Percentiles rank a stretch among this genome's conserved stretches.
Evolutionary conservation across 2,329 filamentous ascomycete species (phyloP).

Genomic region (Aspergillus sp.): DNA sequence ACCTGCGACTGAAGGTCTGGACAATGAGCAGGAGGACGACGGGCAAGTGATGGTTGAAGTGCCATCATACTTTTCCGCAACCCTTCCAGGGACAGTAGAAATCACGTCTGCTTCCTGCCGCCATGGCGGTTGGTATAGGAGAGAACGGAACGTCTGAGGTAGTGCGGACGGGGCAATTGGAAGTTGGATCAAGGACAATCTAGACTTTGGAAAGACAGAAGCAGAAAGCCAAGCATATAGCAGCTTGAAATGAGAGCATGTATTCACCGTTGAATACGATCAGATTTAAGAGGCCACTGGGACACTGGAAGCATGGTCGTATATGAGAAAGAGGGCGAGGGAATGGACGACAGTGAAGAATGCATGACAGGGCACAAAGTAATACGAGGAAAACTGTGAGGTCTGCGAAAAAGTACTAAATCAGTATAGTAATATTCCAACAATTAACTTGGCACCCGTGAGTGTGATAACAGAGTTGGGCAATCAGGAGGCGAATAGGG

Average conservation of each 20-base stretch:
- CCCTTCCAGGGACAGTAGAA: constrained; percentile 41
- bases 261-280: constrained; percentile 14
- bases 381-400: background rate
- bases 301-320: background rate
- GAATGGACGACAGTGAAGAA: too few species aligned
- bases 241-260: background rate
- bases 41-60: constrained; percentile 40
- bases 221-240: constrained; percentile 13
- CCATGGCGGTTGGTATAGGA: constrained; percentile 31
- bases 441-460: too few species aligned
- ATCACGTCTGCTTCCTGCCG: too few species aligned
- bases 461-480: too few species aligned
- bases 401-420: background rate
- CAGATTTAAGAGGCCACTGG: background rate
- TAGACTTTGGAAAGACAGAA: constrained; percentile 9
- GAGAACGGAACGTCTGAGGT: constrained; percentile 12
- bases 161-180: constrained; percentile 5
- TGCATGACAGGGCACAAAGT: background rate
- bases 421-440: too few species aligned
- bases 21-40: too few species aligned
- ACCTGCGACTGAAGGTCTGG: too few species aligned
- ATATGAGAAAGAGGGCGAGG: background rate
- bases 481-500: too few species aligned
- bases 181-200: constrained; percentile 11
- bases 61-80: constrained; percentile 43